Evolutionary conservation across 768 basidiomycete species (phyloP), one percentile per base, ranked within the genome.

Genomic region (Suillus discolor): DNA sequence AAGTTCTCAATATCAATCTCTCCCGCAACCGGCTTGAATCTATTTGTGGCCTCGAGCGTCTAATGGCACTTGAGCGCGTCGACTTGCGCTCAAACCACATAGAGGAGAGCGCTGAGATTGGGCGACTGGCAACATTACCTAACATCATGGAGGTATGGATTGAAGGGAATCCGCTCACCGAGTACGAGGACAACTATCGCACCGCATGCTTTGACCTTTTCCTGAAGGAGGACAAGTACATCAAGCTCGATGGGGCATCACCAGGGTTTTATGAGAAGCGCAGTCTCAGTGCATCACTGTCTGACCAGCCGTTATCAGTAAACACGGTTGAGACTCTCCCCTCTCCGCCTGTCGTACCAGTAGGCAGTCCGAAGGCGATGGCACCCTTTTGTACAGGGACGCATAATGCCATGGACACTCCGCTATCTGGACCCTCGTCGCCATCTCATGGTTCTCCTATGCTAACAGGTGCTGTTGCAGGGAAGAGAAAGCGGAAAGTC

Each of bases 1-100:
- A 90, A 67, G 83, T 97, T 31, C 81, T 89, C 20, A 81, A 84
- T 7, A 81, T 99, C 71, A 95, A 97, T 76, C 83, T 99, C 20
- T 85, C 92, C 1, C 81, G 84, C 63, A 99, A 99, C 73, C 88
- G 97, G 6, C 87, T 98, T 61, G 94, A 97, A 72, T 95, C 94
- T n/a, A 86, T 99, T 62, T 96, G 94, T 66, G 97, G 97, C 20
- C 84, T 99, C 8, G 97, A 99, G 76, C 88, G 96, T n/a, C 83
- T 98, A 0, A 80, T 85, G 64, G 91, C 88, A 3, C 85, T 99
- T 13, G 90, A 96, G 73, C 86, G 92, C 42, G 83, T 97, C 36
- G 96, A 99, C 75, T 80, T 98, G 18, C 85, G 94, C 7, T 75
- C 81, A 62, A 98, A 99, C 69, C 79, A 86, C 62, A 79, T 99